Percentiles rank a stretch among this genome's conserved stretches.
Evolutionary conservation across 78 protist genomes (phyloP).

Genomic region (Creolimax fragrantissima): DNA sequence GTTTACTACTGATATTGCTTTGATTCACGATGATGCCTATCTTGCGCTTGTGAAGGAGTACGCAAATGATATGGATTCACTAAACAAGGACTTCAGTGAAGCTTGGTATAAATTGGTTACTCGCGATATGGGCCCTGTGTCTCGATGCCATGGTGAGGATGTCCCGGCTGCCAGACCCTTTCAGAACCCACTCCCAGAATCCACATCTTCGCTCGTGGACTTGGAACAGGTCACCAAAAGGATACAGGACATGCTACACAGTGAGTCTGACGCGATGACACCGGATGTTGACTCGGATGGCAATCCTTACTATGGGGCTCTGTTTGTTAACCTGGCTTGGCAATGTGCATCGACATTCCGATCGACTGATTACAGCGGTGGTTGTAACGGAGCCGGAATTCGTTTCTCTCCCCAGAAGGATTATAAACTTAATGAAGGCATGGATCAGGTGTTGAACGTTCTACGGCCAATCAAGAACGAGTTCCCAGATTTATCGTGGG

Average conservation of each 20-base stretch:
- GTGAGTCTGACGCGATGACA: background rate
- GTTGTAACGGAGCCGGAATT: slow-evolving; percentile 44
- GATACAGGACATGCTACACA: background rate
- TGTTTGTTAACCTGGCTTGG: background rate
- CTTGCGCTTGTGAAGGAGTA: background rate
- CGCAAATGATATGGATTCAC: background rate
- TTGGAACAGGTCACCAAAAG: background rate
- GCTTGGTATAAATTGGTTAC: slow-evolving; percentile 54
- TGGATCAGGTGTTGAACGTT: background rate
- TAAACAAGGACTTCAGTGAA: slow-evolving; percentile 22
- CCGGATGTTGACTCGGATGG: background rate
- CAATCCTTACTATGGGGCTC: background rate
- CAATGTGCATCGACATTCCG: slow-evolving; percentile 21
- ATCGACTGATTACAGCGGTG: slow-evolving; percentile 32
- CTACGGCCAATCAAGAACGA: background rate
- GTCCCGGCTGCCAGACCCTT: background rate
- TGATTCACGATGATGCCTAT: slow-evolving; percentile 29
- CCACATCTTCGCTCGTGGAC: background rate
- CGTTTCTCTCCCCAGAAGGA: slow-evolving; percentile 18
- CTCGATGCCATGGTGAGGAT: slow-evolving; percentile 25
- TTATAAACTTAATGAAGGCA: background rate
- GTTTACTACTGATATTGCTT: slow-evolving; percentile 40
- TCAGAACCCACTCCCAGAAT: slow-evolving; percentile 26
- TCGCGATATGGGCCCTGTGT: slow-evolving; percentile 47
- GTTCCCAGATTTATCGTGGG: slow-evolving; percentile 5